Evolutionary conservation across 768 basidiomycete genomes (phyloP).

Genomic region (Lactifluus piperatus): DNA sequence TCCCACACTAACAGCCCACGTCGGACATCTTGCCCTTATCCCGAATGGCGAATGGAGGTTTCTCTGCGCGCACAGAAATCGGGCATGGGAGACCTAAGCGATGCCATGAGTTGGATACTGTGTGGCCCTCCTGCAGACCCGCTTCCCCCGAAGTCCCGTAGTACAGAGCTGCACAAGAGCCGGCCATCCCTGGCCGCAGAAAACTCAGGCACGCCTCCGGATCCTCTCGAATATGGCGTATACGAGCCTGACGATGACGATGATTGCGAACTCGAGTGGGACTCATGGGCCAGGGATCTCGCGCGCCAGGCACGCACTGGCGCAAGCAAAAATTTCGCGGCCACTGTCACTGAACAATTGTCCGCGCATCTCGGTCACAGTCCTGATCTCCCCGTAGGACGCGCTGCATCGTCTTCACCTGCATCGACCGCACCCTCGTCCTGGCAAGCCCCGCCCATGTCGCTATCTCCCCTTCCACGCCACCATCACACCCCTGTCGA

Average conservation of each 20-base stretch:
- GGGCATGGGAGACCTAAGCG: slow-evolving; percentile 19
- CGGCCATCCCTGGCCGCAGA: not conserved
- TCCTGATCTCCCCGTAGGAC: not conserved
- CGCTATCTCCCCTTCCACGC: not conserved
- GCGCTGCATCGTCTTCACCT: not conserved
- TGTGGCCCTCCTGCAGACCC: not conserved
- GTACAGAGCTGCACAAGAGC: not conserved
- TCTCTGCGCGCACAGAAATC: slow-evolving; percentile 18
- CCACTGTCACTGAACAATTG: not conserved
- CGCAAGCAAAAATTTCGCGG: not conserved
- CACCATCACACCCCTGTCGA: not conserved
- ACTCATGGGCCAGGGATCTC: slow-evolving; percentile 22
- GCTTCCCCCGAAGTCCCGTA: not conserved
- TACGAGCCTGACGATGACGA: slow-evolving; percentile 8
- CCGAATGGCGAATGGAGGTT: slow-evolving; percentile 23
- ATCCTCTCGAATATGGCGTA: not conserved
- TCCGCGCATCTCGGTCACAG: not conserved
- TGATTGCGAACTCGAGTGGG: slow-evolving; percentile 24
- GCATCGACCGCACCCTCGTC: slow-evolving; percentile 2
- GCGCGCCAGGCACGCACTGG: slow-evolving; percentile 10
- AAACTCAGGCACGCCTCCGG: not conserved
- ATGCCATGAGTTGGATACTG: slow-evolving; percentile 16
- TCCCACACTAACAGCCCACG: not conserved
- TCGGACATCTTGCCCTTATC: slow-evolving; percentile 17
- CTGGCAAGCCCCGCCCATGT: not conserved